Base-by-base conservation (phyloP, 805 yeast genomes). In the Kodamaea restingae region DNA sequence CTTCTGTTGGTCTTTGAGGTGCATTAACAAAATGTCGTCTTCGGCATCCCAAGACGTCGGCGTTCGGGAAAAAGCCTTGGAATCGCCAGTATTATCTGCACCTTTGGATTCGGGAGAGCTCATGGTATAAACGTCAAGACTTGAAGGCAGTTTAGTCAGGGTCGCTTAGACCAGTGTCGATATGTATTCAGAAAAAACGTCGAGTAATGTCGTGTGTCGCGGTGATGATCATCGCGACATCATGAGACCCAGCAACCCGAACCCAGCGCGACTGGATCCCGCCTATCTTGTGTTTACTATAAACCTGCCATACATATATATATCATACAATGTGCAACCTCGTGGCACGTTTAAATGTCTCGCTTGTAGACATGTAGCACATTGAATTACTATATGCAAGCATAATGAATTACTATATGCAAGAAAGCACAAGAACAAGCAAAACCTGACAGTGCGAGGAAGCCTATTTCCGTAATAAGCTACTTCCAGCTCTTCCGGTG, bases 11-110 rank as follows among this genome's bases (percentile, higher is more conserved):
- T 69, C 74, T 47, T 69, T 69, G 39, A 69, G 55, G 47, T 69
- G 74, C 72, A 68, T 66, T 31, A 69, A 54, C 24, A 69, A 60
- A 29, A 66, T 53, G 46, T 69, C 74, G 50, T 69, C 74, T 46
- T 62, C 71, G 12, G 73, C 68, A 47, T 69, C 74, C 74, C 74
- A 69, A 3, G 73, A 67, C 3, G 74, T 67, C 10, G 74, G 74
- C 5, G 74, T 68, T 25, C 73, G 51, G 35, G 63, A 51, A 41
- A 52, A 54, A 42, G 51, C 52, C 42, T 63, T 63, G 33, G 50
- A 43, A n/a, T 36, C 45, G 14, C 36, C 35, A 10, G 34, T 24
- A 21, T n/a, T 30, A 21, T 30, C 32, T 7, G 32, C 12, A 4
- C 17, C 32, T 30, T 30, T 30, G 32, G 15, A 8, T 4, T 30